phyloP scores from a whole-genome alignment of 2,329 filamentous ascomycete genomes.

The Podosphaera aphanis region DNA sequence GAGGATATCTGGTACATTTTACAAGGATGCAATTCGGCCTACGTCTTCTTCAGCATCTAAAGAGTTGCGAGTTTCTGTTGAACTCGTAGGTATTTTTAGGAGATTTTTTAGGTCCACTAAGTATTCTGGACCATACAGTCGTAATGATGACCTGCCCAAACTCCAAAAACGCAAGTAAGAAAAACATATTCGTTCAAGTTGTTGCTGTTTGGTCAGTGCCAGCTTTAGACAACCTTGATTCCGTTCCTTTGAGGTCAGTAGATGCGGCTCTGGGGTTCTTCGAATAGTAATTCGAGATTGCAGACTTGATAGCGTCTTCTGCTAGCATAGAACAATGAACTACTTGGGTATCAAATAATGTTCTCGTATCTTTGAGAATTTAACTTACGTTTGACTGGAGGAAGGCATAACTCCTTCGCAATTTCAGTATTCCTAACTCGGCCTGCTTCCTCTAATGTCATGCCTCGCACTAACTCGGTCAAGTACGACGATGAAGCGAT shows the following conservation, averaged over 20 bases:
- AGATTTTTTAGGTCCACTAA: too few relatives aligned
- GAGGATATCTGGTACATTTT: too few relatives aligned
- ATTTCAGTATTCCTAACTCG: conserved; percentile 95
- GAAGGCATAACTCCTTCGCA: conserved; percentile 79
- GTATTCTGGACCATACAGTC: too few relatives aligned
- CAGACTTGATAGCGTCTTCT: conserved; percentile 79
- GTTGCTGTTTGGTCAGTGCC: too few relatives aligned
- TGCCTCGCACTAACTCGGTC: conserved; percentile 82
- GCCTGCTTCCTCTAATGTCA: conserved; percentile 84
- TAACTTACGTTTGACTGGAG: conserved; percentile 64
- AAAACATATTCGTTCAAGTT: too few relatives aligned
- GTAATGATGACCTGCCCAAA: too few relatives aligned
- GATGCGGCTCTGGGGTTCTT: conserved; percentile 59
- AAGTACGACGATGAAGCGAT: conserved; percentile 90
- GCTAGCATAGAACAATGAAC: conserved; percentile 85
- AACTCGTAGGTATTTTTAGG: too few relatives aligned
- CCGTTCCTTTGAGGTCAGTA: conserved; percentile 59
- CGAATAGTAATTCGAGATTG: conserved; percentile 74
- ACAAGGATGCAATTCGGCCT: too few relatives aligned
- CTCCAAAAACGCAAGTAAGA: too few relatives aligned
- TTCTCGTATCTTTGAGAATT: not conserved
- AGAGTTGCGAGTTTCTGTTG: too few relatives aligned
- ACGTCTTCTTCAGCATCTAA: too few relatives aligned
- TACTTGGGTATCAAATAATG: conserved; percentile 18
- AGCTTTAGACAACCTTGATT: conserved; percentile 36